Evolutionary conservation across 2,329 filamentous ascomycete species (phyloP), one percentile per base, ranked within the genome.

Genomic region (Paecilomyces variotii): DNA sequence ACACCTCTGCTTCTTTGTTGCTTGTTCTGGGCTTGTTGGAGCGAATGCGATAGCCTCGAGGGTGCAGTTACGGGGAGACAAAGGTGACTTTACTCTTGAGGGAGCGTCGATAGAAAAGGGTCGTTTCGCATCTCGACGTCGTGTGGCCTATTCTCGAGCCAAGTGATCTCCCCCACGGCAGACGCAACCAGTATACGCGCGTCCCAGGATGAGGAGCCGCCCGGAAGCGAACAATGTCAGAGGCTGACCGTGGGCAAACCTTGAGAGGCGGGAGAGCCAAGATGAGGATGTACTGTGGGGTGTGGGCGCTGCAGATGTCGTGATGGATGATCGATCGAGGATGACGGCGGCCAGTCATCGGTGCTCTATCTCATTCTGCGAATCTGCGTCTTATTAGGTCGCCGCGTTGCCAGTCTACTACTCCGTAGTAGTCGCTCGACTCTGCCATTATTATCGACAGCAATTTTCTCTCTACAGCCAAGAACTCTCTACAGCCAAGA

Each of bases 261-360:
- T 52, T 52, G 50, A 26, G 50, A 26, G 27, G 25, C 24, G 25
- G 50, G 10, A 52, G 25, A 28, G 25, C 50, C 27, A 26, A 26
- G 50, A 52, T 52, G 50, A 52, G 25, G 50, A 52, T 52, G 50
- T 28, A 26, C 50, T 52, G 50, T 52, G 50, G 50, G 50, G 50
- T 52, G 50, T 28, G 50, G 39, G 39, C 12, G 39, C 39, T 45
- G n/a, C 39, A 45, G 27, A 26, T 28, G 50, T 52, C 50, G 25
- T 52, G 50, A 52, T 52, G 50, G 50, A 52, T 52, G n/a, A 52
- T 52, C 50, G 50, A 52, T 45, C 39, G n/a, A 45, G 39, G 39
- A 19, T 45, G n/a, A 7, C 39, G 7, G 19, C 14, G 19, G n/a
- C 39, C 39, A 45, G n/a, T 45, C 39, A n/a, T 45, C n/a, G 39